Base-by-base conservation (phyloP, 805 yeast genomes). In the Cephaloascus albidus region DNA sequence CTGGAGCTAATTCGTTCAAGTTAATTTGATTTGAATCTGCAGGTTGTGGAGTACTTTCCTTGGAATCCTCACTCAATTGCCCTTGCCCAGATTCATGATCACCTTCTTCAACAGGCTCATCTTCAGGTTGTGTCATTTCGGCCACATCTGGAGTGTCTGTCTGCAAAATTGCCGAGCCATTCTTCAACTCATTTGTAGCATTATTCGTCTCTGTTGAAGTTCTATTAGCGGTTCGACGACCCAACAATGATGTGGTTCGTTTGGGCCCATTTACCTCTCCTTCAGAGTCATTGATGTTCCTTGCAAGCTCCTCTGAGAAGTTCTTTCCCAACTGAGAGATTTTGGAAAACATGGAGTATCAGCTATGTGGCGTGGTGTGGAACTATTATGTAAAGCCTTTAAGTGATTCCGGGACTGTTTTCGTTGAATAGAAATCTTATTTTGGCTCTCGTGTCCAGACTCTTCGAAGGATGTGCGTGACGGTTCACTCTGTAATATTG, bases 291-390 rank as follows among this genome's bases (percentile, higher is more conserved):
- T 46, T 33, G 51, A 55, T 40, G 57, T 63, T 18, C 57, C 65
- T 36, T 54, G 57, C 26, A 57, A 81, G 51, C 54, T 81, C 88
- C 39, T 81, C 88, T 6, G 75, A 60, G 30, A 81, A 51, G 40
- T 75, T 76, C 60, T 81, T 80, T 38, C 82, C 72, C 8, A 79
- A 51, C 61, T 81, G 86, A 10, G 81, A 65, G 35, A 79, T 57
- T 50, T 74, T 70, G 35, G 74, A 68, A 49, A 77, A 71, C 83
- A 77, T 76, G 37, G 38, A n/a, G n/a, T n/a, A n/a, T n/a, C n/a
- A n/a, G n/a, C n/a, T n/a, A n/a, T n/a, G n/a, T n/a, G n/a, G n/a
- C n/a, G n/a, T n/a, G n/a, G n/a, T n/a, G n/a, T n/a, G n/a, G n/a
- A n/a, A n/a, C n/a, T n/a, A n/a, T n/a, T n/a, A 14, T 26, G 30